phyloP scores from a whole-genome alignment of 768 basidiomycete species.

The Agaricus subrufescens region DNA sequence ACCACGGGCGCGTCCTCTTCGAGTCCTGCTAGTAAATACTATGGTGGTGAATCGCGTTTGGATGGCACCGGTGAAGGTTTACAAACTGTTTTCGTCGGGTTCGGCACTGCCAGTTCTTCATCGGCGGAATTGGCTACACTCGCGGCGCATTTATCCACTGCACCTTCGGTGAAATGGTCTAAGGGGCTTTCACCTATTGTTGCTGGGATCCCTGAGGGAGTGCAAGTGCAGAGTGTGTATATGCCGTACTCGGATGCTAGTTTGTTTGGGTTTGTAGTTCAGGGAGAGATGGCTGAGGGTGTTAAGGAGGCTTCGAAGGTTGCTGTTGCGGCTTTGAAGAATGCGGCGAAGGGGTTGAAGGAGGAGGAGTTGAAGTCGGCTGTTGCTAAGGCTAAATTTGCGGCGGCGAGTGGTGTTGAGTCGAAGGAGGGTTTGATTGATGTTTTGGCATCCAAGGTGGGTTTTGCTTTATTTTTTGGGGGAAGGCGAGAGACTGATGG shows the following conservation, averaged over 20 bases:
- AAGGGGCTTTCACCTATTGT: slow-evolving; percentile 67
- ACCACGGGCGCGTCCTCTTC: slow-evolving; percentile 24
- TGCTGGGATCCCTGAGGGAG: slow-evolving; percentile 48
- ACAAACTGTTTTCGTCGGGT: slow-evolving; percentile 85
- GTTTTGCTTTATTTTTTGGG: slow-evolving; percentile 15
- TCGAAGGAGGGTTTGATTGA: slow-evolving; percentile 61
- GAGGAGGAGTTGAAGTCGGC: slow-evolving; percentile 76
- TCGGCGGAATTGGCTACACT: slow-evolving; percentile 75
- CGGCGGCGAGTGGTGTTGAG: slow-evolving; percentile 67
- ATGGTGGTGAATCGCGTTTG: slow-evolving; percentile 86
- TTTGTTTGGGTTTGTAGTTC: slow-evolving; percentile 78
- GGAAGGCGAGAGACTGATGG: neutral
- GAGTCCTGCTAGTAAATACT: slow-evolving; percentile 42
- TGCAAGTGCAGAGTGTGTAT: slow-evolving; percentile 69
- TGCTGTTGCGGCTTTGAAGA: slow-evolving; percentile 66
- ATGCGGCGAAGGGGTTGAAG: slow-evolving; percentile 53
- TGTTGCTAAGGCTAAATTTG: slow-evolving; percentile 84
- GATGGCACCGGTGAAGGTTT: slow-evolving; percentile 46
- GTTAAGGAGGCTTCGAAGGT: slow-evolving; percentile 66
- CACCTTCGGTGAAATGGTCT: slow-evolving; percentile 84
- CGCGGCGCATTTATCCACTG: slow-evolving; percentile 73
- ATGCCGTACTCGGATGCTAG: slow-evolving; percentile 91
- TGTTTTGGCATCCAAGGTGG: slow-evolving; percentile 61
- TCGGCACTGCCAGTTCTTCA: slow-evolving; percentile 58
- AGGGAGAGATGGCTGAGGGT: slow-evolving; percentile 56